Base-by-base conservation (phyloP, 306 rosid species). In the Cucurbita argyrosperma region DNA sequence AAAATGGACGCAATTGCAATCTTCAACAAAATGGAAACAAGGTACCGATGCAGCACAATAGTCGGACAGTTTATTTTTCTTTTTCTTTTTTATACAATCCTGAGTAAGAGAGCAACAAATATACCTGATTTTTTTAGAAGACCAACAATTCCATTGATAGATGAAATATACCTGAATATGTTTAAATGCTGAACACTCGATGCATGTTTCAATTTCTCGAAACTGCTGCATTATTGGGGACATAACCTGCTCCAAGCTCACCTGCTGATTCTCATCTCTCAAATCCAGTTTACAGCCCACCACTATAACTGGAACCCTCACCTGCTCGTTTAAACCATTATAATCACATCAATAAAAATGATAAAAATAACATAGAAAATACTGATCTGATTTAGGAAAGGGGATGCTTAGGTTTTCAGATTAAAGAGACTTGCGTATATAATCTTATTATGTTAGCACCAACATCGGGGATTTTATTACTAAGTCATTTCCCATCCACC, bases 221-320 rank as follows among this genome's bases (percentile, higher is more conserved):
- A 95, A 95, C 71, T 95, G 96, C 81, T 95, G 97, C 99, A 95
- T 95, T 79, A 95, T 91, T 53, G 99, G 99, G 35, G 99, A 89
- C 99, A 95, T 95, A 83, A 89, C 97, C 79, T 84, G 92, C 76
- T 95, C 99, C 78, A 95, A 79, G 91, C 96, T 95, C 81, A 89
- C 84, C 74, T 87, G 96, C 81, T 87, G 96, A 80, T 80, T 85
- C 74, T 95, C 99, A 84, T 89, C 97, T 83, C 99, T 87, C 87
- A 91, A 81, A 83, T 95, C 99, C 74, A 95, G 96, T 85, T 85
- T 95, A 79, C 99, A 95, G 30, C 99, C 99, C 16, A 91, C 99
- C 63, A 89, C 97, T 78, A 95, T 91, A 37, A 95, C 99, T 19
- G 99, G 99, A 39, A 91, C 97, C 74, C 80, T 89, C 64, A 95